Evolutionary conservation across 2,329 filamentous ascomycete species (phyloP).

Genomic region (Tolypocladium tropicale): DNA sequence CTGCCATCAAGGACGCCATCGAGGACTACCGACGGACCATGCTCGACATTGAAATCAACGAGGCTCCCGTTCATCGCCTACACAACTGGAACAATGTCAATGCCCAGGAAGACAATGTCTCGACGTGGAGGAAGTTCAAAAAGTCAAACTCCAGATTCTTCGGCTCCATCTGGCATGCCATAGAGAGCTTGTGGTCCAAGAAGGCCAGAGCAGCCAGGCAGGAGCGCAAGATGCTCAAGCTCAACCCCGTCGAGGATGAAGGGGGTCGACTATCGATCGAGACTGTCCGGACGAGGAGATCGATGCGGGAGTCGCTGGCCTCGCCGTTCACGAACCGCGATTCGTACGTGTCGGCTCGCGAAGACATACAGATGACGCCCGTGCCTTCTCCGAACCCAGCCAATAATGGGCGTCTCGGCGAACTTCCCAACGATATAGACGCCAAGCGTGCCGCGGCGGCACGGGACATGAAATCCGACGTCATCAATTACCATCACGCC

Average conservation of each 20-base stretch:
- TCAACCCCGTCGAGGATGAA: conserved; percentile 23
- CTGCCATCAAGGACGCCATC: conserved; percentile 86
- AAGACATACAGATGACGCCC: conserved; percentile 91
- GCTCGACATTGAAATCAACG: conserved; percentile 89
- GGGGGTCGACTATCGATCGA: conserved; percentile 50
- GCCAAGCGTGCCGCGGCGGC: conserved; percentile 25
- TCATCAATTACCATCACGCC: conserved; percentile 63
- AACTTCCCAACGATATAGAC: conserved; percentile 27
- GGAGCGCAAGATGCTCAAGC: conserved; percentile 30
- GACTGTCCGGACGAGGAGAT: conserved; percentile 22
- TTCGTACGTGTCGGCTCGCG: conserved; percentile 44
- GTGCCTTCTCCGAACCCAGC: conserved; percentile 65
- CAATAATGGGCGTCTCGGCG: conserved; percentile 26
- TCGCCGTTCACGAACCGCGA: conserved; percentile 43
- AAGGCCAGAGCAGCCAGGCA: conserved; percentile 37
- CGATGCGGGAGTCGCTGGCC: conserved; percentile 28
- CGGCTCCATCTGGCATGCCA: conserved; percentile 39
- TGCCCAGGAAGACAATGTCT: conserved; percentile 76
- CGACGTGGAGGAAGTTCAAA: conserved; percentile 78
- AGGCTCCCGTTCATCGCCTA: conserved; percentile 85
- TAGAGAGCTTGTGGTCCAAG: conserved; percentile 38
- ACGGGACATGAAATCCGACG: conserved; percentile 37
- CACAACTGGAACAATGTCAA: conserved; percentile 91
- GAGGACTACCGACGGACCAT: conserved; percentile 91
- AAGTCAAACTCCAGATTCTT: conserved; percentile 65